Evolutionary conservation across 169 alveolate genomes (phyloP).

Genomic region (Theileria sp.): DNA sequence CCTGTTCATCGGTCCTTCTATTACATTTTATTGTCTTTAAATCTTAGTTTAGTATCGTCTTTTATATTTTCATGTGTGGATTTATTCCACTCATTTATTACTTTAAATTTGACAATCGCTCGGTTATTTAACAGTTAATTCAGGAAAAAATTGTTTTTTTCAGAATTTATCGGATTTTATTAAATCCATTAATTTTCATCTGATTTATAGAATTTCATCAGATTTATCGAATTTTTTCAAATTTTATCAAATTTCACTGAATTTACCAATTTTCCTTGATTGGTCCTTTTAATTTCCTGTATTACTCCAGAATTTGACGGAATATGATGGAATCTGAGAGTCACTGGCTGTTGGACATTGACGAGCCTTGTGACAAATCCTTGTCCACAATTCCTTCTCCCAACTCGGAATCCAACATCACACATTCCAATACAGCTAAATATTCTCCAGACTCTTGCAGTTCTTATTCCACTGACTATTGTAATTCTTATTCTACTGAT

Average conservation of each 20-base stretch:
- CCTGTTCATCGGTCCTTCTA: background rate
- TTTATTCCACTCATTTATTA: background rate
- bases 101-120: background rate
- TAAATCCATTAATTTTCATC: no score
- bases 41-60: background rate
- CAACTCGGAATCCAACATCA: background rate
- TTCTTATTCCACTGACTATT: background rate
- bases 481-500: no score
- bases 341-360: background rate
- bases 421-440: no score
- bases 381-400: slow-evolving; percentile 7
- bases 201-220: no score
- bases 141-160: background rate
- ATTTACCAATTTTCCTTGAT: background rate
- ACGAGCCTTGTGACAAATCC: slow-evolving; percentile 4
- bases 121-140: no score
- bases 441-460: background rate
- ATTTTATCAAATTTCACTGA: no score
- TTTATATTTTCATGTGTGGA: background rate
- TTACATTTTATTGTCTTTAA: background rate
- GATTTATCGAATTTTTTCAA: background rate
- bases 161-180: no score
- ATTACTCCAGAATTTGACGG: background rate
- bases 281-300: background rate
- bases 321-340: slow-evolving; percentile 2